A percentile compares a stretch with the other conserved stretches of the same genome.
Conservation (phyloP, 2,329 filamentous ascomycete species). For the Cryphonectria parasitica region DNA sequence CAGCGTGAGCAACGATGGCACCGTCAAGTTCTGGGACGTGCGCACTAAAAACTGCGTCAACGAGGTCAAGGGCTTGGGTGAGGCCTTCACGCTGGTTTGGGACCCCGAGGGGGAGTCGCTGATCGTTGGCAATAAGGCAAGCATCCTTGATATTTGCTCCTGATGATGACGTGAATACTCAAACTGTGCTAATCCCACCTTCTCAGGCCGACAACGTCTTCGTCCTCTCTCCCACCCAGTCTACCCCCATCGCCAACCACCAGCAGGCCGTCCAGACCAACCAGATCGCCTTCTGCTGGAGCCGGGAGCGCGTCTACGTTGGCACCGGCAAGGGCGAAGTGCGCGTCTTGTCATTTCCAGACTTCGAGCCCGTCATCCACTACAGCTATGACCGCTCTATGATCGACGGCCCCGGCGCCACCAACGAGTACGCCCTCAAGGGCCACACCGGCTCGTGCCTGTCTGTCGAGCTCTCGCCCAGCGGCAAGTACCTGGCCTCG, state of each 20-base stretch:
- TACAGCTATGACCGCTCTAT: constrained; percentile 45
- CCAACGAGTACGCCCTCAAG: constrained; percentile 63
- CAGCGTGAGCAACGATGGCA: constrained; percentile 73
- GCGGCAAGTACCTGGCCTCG: constrained; percentile 72
- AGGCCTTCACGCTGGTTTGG: constrained; percentile 75
- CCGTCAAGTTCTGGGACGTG: constrained; percentile 81
- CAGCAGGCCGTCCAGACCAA: constrained; percentile 70
- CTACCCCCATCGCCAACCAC: constrained; percentile 60
- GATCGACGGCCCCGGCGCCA: constrained; percentile 39
- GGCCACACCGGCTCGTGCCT: constrained; percentile 77
- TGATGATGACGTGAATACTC: neutral
- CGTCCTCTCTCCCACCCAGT: constrained; percentile 63
- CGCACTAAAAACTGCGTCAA: constrained; percentile 72
- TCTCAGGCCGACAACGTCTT: constrained; percentile 64
- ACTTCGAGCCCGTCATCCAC: constrained; percentile 59
- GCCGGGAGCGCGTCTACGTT: constrained; percentile 70
- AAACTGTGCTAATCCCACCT: constrained; percentile 5
- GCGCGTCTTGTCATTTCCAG: constrained; percentile 71
- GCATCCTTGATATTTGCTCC: constrained; percentile 26
- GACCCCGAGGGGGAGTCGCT: constrained; percentile 71
- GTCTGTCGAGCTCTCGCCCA: constrained; percentile 70
- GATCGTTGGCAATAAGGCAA: constrained; percentile 73
- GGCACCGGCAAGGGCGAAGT: constrained; percentile 73
- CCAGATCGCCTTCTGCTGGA: constrained; percentile 75
- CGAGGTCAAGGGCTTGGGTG: constrained; percentile 68